phyloP scores from a whole-genome alignment of 1,284 basidiomycete genomes.

The Papiliotrema flavescens region DNA sequence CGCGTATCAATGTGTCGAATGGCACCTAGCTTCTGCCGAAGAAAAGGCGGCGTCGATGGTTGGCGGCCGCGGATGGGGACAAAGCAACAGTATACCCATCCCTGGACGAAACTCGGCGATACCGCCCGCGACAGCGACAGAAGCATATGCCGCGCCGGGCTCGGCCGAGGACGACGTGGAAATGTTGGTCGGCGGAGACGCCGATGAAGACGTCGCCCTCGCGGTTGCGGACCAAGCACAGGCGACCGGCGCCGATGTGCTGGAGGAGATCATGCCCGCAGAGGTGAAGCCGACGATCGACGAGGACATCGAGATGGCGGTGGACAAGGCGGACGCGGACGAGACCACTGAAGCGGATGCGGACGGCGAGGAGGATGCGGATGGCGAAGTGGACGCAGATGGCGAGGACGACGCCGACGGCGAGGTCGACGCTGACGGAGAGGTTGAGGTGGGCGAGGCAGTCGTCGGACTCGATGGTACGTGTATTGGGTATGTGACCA shows the following conservation, averaged over 20 bases:
- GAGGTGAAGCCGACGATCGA: conserved; percentile 17
- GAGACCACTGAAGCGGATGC: conserved; percentile 6
- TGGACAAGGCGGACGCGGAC: background rate
- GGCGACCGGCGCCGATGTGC: conserved; percentile 28
- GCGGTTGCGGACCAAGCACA: conserved; percentile 9
- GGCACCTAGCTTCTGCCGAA: conserved; percentile 71
- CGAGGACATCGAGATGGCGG: conserved; percentile 10
- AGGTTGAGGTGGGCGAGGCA: conserved; percentile 23
- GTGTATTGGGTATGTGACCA: background rate
- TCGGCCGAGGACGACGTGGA: conserved; percentile 43
- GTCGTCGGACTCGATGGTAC: conserved; percentile 32
- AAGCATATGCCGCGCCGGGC: conserved; percentile 1
- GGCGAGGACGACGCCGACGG: conserved; percentile 35
- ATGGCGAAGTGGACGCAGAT: conserved; percentile 2
- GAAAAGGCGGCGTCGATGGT: conserved; percentile 65
- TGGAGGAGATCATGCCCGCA: conserved; percentile 29
- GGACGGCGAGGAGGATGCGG: conserved; percentile 1
- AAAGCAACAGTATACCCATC: conserved; percentile 21
- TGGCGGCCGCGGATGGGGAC: conserved; percentile 43
- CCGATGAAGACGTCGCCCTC: conserved; percentile 11
- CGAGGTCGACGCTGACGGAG: conserved; percentile 24
- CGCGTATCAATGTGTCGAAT: conserved; percentile 78
- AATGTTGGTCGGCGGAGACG: conserved; percentile 34
- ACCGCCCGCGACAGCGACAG: background rate
- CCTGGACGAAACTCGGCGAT: conserved; percentile 12